phyloP scores from a whole-genome alignment of 2,329 filamentous ascomycete genomes.

The Diaporthe sp. region DNA sequence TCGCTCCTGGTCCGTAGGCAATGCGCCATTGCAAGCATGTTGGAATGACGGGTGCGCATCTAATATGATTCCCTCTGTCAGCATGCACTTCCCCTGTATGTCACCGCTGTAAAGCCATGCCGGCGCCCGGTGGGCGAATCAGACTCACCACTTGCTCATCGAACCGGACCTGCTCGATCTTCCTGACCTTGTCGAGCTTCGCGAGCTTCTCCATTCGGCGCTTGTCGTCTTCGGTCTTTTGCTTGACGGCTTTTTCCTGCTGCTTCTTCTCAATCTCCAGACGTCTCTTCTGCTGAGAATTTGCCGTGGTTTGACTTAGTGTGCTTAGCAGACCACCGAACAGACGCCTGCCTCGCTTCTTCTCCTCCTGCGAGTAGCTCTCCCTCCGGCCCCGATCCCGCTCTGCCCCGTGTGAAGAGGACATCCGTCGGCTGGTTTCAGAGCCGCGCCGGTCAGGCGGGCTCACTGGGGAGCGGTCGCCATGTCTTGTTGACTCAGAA shows the following conservation, averaged over 20 bases:
- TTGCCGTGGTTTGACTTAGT: constrained; percentile 79
- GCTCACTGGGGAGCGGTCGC: constrained; percentile 14
- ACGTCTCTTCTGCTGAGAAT: constrained; percentile 76
- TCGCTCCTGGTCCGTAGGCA: constrained; percentile 80
- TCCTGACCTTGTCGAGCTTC: constrained; percentile 71
- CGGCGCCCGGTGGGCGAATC: neutral
- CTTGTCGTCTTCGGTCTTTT: constrained; percentile 79
- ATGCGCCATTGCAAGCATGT: constrained; percentile 78
- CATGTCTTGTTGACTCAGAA: constrained; percentile 1
- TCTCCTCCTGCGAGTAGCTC: constrained; percentile 77
- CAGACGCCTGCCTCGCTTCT: constrained; percentile 85
- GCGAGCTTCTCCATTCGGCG: constrained; percentile 75
- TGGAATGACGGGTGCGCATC: constrained; percentile 83
- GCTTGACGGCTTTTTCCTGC: constrained; percentile 80
- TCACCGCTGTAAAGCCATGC: constrained; percentile 44
- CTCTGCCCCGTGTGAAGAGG: constrained; percentile 13
- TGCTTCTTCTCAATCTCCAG: constrained; percentile 87
- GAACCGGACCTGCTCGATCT: constrained; percentile 79
- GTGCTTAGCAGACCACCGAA: constrained; percentile 87
- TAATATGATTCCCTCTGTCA: neutral
- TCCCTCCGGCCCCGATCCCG: constrained; percentile 53
- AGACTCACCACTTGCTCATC: constrained; percentile 81
- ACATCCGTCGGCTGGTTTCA: constrained; percentile 38
- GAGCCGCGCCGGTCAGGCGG: constrained; percentile 35
- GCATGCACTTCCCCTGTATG: constrained; percentile 29